Evolutionary conservation across 164 flowering plant species (phyloP), one percentile per base, ranked within the genome.

Genomic region (Magnolia changhungtana): DNA sequence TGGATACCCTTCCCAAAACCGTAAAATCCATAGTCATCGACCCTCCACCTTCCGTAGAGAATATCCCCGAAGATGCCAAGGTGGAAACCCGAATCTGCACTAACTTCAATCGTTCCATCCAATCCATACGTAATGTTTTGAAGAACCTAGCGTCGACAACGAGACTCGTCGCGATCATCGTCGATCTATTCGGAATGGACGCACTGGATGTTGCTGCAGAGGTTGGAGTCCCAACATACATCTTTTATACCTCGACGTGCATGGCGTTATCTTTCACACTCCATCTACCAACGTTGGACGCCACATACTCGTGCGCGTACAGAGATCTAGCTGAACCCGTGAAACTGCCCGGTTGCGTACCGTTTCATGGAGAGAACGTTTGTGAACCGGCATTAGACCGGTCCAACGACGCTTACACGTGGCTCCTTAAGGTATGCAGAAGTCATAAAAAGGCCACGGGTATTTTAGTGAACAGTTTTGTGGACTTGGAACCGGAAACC

Each of bases 171-270:
- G 86, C 85, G 8, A 27, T 87, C 0, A 78, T 89, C 7, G 86
- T 78, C 50, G 92, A 89, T 75, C 71, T 82, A 20, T 87, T 86
- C 49, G 86, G 83, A 8, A 74, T 80, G 18, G 86, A 79, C 49
- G 83, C 80, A 16, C 77, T 89, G 6, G 86, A 82, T 4, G 75
- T 85, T 0, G 88, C 86, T 0, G 20, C 14, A 1, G 89, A 89
- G 29, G 72, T 85, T 52, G 66, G 72, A 1, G 24, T 85, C 20
- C 74, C 80, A 0, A 66, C 83, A 0, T 88, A 82, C 77, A 71
- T 88, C 16, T 87, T 88, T 78, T 88, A n/a, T 78, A 77, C 89
- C 0, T 59, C 90, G 0, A 78, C 75, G 0, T 85, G 85, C 31
- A 80, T 79, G 84, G 63, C 19, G 0, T 50, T 89, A 24, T 80